These are phyloP conservation scores for Striga asiatica DNA, from an alignment of 257 asterid genomes.

Conservation along the genomic window DNA sequence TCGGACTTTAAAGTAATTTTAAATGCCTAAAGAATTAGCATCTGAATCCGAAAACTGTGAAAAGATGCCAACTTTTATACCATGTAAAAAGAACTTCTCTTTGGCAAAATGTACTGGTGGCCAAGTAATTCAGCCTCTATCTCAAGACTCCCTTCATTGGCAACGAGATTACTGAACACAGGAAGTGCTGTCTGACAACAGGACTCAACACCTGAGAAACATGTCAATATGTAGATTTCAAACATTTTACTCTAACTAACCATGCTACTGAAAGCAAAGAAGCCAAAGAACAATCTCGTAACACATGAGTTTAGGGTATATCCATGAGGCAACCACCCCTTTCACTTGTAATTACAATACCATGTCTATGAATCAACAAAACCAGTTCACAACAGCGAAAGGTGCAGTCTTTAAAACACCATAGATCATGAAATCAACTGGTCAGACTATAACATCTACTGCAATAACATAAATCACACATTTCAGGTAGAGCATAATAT, in stretches of 20 bases:
- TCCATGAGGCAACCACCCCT: neutral
- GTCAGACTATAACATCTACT: neutral
- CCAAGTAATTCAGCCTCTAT: constrained; percentile 52
- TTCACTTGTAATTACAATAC: too few relatives aligned
- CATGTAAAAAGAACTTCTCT: constrained; percentile 66
- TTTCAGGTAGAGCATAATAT: too few relatives aligned
- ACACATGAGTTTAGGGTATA: too few relatives aligned
- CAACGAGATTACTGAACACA: constrained; percentile 45
- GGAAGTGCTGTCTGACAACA: constrained; percentile 25
- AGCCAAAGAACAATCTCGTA: too few relatives aligned
- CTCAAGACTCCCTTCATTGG: constrained; percentile 39
- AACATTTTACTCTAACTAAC: too few relatives aligned
- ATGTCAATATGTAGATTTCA: constrained; percentile 1
- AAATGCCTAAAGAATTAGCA: too few relatives aligned
- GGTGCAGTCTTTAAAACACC: neutral
- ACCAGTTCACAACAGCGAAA: neutral
- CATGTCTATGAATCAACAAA: neutral
- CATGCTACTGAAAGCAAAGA: too few relatives aligned
- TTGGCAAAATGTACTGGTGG: constrained; percentile 54
- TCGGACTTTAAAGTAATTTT: constrained; percentile 16
- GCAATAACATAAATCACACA: neutral
- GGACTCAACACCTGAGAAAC: constrained; percentile 29
- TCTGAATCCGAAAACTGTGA: too few relatives aligned
- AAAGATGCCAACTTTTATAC: constrained; percentile 24
- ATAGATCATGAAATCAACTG: neutral